Percentiles rank a stretch among this genome's conserved stretches.
Evolutionary conservation across 2,329 filamentous ascomycete genomes (phyloP).

Genomic region (Colletotrichum sansevieriae): DNA sequence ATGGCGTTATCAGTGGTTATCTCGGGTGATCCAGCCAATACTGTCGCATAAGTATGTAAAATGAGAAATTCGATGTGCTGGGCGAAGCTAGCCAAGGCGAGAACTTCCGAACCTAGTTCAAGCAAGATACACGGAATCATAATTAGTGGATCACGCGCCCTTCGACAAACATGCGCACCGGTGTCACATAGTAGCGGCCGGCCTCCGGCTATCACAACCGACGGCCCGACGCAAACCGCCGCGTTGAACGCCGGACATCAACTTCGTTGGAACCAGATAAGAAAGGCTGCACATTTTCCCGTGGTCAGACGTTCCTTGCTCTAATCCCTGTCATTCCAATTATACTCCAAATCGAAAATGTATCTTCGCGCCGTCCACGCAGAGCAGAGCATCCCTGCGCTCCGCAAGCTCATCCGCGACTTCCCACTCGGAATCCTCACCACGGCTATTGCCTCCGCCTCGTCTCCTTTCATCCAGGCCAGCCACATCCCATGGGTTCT

Average conservation of each 20-base stretch:
- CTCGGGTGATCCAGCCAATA: background rate
- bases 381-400: constrained; percentile 61
- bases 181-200: background rate
- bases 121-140: constrained; percentile 6
- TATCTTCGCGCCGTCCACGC: constrained; percentile 68
- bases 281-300: too few relatives aligned
- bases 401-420: constrained; percentile 68
- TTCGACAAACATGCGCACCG: constrained; percentile 18
- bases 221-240: constrained; percentile 6
- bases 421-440: constrained; percentile 74
- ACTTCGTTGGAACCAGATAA: background rate
- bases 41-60: background rate
- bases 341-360: constrained; percentile 56
- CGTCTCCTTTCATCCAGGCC: constrained; percentile 65
- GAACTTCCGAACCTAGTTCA: background rate
- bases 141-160: constrained; percentile 31
- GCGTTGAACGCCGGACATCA: background rate
- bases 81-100: background rate
- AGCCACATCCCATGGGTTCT: constrained; percentile 73
- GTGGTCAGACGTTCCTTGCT: too few relatives aligned
- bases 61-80: background rate
- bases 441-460: constrained; percentile 67
- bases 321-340: too few relatives aligned
- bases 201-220: constrained; percentile 12
- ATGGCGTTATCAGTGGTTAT: background rate